Conservation (phyloP, 441 rosid genomes). For the Melastoma candidum region DNA sequence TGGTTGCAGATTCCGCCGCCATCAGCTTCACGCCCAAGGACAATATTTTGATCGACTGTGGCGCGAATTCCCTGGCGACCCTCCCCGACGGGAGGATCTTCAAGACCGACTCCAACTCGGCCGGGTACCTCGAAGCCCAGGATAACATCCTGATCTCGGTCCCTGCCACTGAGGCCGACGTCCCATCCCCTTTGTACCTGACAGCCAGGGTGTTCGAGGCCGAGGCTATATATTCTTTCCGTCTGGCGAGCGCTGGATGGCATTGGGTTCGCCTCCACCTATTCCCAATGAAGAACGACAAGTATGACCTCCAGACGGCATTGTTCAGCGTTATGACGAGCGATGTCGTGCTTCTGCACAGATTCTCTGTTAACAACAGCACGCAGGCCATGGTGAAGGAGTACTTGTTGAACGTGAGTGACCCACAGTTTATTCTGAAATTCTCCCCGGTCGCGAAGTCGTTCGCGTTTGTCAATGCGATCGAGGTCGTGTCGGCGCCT, state of each 20-base stretch:
- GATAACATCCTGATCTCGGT: constrained; percentile 10
- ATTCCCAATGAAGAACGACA: constrained; percentile 9
- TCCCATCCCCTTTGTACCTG: constrained; percentile 13
- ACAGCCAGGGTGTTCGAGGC: constrained; percentile 12
- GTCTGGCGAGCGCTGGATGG: constrained; percentile 14
- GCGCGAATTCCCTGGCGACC: constrained; percentile 12
- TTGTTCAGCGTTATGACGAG: constrained; percentile 6
- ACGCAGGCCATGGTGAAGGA: constrained; percentile 6
- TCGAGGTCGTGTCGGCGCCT: constrained; percentile 16
- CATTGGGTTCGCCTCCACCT: constrained; percentile 16
- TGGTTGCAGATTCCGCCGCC: neutral
- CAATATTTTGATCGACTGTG: constrained; percentile 12
- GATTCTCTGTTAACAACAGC: constrained; percentile 9
- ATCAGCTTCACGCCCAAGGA: constrained; percentile 9
- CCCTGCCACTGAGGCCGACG: neutral
- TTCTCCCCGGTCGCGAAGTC: constrained; percentile 8
- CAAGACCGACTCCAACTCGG: constrained; percentile 13
- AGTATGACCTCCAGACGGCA: constrained; percentile 12
- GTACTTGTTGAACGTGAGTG: constrained; percentile 12
- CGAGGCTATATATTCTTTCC: constrained; percentile 14
- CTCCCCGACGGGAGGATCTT: constrained; percentile 17
- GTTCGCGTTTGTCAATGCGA: constrained; percentile 11
- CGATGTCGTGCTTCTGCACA: constrained; percentile 10
- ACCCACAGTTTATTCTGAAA: constrained; percentile 8
- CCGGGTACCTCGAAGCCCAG: constrained; percentile 5